Evolutionary conservation across 2,329 filamentous ascomycete species (phyloP).

Genomic region (Lecanicillium sp.): DNA sequence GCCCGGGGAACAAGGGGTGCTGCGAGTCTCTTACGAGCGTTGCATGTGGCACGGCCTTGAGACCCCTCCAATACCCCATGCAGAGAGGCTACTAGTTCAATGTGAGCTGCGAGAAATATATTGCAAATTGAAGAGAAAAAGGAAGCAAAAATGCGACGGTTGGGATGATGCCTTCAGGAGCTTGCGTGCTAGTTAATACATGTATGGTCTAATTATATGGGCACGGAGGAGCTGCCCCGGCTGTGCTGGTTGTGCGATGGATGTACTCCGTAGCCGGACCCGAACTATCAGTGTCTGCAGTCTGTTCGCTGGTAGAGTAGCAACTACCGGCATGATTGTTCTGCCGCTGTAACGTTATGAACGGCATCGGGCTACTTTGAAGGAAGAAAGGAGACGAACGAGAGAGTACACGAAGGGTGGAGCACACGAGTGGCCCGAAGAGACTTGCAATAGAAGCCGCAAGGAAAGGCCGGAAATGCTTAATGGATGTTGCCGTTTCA

Average conservation of each 20-base stretch:
- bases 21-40: neutral
- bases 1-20: neutral
- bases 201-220: neutral
- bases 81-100: neutral
- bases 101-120: neutral
- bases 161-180: no score
- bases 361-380: neutral
- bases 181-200: no score
- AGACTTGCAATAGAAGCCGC: no score
- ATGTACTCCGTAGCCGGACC: no score
- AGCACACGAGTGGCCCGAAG: no score
- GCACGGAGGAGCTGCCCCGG: neutral
- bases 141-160: neutral
- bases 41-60: neutral
- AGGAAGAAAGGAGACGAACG: no score
- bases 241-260: no score
- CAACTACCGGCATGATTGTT: neutral
- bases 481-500: constrained; percentile 7
- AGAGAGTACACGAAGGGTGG: neutral
- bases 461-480: no score
- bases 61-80: neutral
- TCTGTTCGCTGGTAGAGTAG: neutral
- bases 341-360: neutral
- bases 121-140: neutral
- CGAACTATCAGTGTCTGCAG: no score